A percentile compares a stretch with the other conserved stretches of the same genome.
Conservation (phyloP, 768 basidiomycete species). For the Obba rivulosa region DNA sequence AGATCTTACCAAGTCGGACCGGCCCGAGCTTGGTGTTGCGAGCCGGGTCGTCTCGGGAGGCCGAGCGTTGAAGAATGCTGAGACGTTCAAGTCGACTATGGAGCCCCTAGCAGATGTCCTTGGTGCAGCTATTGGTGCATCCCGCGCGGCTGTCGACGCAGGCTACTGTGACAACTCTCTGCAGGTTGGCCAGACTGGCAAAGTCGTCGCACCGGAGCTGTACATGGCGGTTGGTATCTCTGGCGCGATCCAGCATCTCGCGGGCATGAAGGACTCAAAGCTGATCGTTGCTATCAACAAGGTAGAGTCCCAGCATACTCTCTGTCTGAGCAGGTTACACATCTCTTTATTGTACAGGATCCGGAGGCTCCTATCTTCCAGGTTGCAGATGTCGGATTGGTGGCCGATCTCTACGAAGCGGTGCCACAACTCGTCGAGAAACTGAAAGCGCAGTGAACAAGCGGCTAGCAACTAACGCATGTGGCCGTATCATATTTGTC, state of each 20-base stretch:
- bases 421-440: slow-evolving; percentile 91
- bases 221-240: slow-evolving; percentile 97
- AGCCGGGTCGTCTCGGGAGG: slow-evolving; percentile 91
- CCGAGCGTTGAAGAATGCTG: slow-evolving; percentile 88
- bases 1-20: slow-evolving; percentile 80
- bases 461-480: no score
- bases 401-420: slow-evolving; percentile 87
- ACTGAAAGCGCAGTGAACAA: slow-evolving; percentile 46
- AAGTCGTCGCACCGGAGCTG: slow-evolving; percentile 94
- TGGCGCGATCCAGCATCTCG: slow-evolving; percentile 97
- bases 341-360: slow-evolving; percentile 47
- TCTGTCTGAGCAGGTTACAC: neutral
- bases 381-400: slow-evolving; percentile 92
- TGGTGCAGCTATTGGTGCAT: slow-evolving; percentile 96
- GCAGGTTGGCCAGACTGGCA: slow-evolving; percentile 99
- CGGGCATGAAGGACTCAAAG: slow-evolving; percentile 99
- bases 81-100: slow-evolving; percentile 82
- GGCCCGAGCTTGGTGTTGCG: slow-evolving; percentile 88
- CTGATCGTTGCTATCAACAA: slow-evolving; percentile 98
- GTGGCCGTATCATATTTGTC: neutral
- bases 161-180: slow-evolving; percentile 97
- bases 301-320: slow-evolving; percentile 34
- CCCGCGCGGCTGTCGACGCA: slow-evolving; percentile 94
- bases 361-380: slow-evolving; percentile 99
- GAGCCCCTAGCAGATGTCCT: slow-evolving; percentile 91